Evolutionary conservation across 2,329 filamentous ascomycete genomes (phyloP).

Genomic region (Cladophialophora bantiana): DNA sequence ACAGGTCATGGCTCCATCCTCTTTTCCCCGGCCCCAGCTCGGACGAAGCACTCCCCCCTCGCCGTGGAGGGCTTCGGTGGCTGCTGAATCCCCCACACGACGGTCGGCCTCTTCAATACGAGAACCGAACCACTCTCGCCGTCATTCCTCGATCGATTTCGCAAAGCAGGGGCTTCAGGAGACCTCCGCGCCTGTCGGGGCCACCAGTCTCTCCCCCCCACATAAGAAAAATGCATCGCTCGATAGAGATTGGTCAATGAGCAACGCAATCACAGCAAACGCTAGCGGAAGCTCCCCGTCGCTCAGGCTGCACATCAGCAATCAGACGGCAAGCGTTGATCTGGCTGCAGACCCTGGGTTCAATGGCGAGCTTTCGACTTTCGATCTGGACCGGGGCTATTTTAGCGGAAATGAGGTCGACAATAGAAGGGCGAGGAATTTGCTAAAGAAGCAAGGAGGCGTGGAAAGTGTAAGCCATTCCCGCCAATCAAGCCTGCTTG

Average conservation of each 20-base stretch:
- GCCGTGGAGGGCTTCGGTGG: conserved; percentile 52
- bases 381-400: conserved; percentile 84
- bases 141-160: conserved; percentile 86
- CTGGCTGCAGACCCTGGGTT: conserved; percentile 42
- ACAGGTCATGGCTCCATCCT: conserved; percentile 40
- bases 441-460: conserved; percentile 75
- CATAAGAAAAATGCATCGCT: conserved; percentile 66
- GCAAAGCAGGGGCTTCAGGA: conserved; percentile 49
- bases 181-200: neutral
- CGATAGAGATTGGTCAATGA: conserved; percentile 66
- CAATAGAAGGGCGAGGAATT: conserved; percentile 71
- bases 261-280: conserved; percentile 45
- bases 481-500: conserved; percentile 76
- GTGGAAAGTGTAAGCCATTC: conserved; percentile 59
- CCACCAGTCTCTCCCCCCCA: conserved; percentile 39
- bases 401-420: conserved; percentile 90
- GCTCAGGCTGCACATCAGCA: conserved; percentile 32
- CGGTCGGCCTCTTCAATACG: conserved; percentile 84
- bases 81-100: conserved; percentile 53
- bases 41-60: conserved; percentile 53
- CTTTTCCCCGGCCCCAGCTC: conserved; percentile 32
- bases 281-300: conserved; percentile 42
- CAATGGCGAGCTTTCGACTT: conserved; percentile 46
- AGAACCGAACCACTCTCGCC: conserved; percentile 81
- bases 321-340: conserved; percentile 40